These are phyloP conservation scores for Penicillium frequentans DNA, from an alignment of 2,329 filamentous ascomycete species.

Conservation along the genomic window DNA sequence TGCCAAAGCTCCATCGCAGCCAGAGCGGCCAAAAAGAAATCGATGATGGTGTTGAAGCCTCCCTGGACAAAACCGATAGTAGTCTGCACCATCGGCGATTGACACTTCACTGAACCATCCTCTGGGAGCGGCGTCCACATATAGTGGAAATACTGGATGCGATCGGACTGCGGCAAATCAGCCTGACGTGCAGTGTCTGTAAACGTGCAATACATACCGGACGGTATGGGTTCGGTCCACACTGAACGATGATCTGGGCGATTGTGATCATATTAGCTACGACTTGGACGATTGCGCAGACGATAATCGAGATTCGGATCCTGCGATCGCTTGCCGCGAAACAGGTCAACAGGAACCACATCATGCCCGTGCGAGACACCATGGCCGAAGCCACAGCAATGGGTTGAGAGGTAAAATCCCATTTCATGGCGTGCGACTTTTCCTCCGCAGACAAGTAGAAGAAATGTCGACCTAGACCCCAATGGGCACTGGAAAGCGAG, in stretches of 20 bases:
- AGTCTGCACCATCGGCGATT: constrained; percentile 33
- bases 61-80: constrained; percentile 40
- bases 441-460: constrained; percentile 29
- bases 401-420: constrained; percentile 23
- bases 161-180: constrained; percentile 34
- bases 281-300: constrained; percentile 33
- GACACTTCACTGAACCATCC: constrained; percentile 36
- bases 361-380: constrained; percentile 38
- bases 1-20: constrained; percentile 39
- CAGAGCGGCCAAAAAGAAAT: constrained; percentile 32
- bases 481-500: constrained; percentile 21
- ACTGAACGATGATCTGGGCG: constrained; percentile 37
- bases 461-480: constrained; percentile 35
- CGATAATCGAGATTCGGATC: constrained; percentile 31
- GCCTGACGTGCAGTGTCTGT: not conserved
- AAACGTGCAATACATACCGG: constrained; percentile 14
- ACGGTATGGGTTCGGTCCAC: constrained; percentile 34
- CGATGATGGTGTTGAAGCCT: constrained; percentile 38
- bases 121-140: constrained; percentile 39
- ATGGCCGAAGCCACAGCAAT: constrained; percentile 33
- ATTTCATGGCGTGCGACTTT: constrained; percentile 29
- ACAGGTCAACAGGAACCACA: constrained; percentile 38
- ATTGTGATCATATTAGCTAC: constrained; percentile 34
- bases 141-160: constrained; percentile 37
- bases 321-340: constrained; percentile 32